Evolutionary conservation across 2,329 filamentous ascomycete genomes (phyloP).

Genomic region (Colletotrichum incanum): DNA sequence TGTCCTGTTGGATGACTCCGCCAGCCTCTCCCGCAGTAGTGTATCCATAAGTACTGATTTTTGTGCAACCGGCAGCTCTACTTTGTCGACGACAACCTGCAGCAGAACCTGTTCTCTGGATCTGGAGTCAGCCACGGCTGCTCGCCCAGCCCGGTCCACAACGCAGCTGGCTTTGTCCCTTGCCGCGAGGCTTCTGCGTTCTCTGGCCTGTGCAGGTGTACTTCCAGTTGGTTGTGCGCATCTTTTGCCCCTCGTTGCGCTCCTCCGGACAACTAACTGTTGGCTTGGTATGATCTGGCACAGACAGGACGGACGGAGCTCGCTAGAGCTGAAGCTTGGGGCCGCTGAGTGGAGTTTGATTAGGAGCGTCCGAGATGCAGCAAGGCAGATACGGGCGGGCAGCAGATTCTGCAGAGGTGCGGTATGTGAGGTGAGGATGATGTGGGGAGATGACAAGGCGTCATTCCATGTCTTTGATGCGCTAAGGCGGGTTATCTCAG

Average conservation of each 20-base stretch:
- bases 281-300: conserved; percentile 27
- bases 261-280: conserved; percentile 18
- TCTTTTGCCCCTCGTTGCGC: conserved; percentile 26
- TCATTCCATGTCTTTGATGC: conserved; percentile 36
- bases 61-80: conserved; percentile 13
- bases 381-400: not conserved
- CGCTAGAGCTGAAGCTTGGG: conserved; percentile 21
- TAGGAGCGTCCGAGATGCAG: conserved; percentile 29
- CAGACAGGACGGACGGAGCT: conserved; percentile 24
- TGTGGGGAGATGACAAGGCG: conserved; percentile 29
- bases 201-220: not conserved
- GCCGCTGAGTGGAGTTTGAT: conserved; percentile 16
- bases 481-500: conserved; percentile 19
- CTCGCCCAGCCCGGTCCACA: conserved; percentile 13
- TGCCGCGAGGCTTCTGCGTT: conserved; percentile 8
- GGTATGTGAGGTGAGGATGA: conserved; percentile 16
- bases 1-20: conserved; percentile 11
- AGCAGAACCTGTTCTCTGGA: not conserved
- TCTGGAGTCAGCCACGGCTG: conserved; percentile 16
- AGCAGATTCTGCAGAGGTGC: conserved; percentile 7
- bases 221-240: conserved; percentile 21
- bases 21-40: conserved; percentile 6
- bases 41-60: conserved; percentile 7
- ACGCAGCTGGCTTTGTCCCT: conserved; percentile 14
- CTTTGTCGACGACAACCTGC: conserved; percentile 1